These are phyloP conservation scores for Fusarium bactridioides DNA, from an alignment of 2,329 filamentous ascomycete genomes.

Conservation along the genomic window DNA sequence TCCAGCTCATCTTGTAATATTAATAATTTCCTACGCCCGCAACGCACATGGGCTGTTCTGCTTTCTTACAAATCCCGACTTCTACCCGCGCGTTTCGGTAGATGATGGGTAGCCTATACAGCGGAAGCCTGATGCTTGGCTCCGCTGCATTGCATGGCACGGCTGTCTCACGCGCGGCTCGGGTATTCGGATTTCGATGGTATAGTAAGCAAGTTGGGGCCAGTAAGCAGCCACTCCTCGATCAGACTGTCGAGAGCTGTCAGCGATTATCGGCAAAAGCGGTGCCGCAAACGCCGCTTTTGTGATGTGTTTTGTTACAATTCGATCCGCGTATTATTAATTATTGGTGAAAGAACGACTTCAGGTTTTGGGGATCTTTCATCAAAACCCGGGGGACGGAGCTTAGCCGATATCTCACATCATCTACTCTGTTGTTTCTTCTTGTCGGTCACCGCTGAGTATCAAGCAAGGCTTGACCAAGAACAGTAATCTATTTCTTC, in stretches of 20 bases:
- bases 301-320: neutral
- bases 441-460: neutral
- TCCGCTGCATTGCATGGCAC: neutral
- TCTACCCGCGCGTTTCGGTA: neutral
- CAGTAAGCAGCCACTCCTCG: neutral
- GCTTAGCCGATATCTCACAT: neutral
- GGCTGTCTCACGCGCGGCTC: neutral
- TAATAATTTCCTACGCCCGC: neutral
- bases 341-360: too few relatives aligned
- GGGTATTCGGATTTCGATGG: neutral
- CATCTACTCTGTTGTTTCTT: neutral
- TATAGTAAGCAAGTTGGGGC: neutral
- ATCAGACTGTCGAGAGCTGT: neutral
- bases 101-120: neutral
- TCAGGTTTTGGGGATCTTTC: neutral
- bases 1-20: neutral
- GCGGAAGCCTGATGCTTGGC: neutral
- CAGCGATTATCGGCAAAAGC: neutral
- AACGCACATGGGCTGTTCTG: neutral
- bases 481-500: neutral
- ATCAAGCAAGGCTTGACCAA: neutral
- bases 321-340: rapidly evolving
- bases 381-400: rapidly evolving
- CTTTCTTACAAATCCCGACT: neutral
- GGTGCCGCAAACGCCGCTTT: neutral